Conservation (phyloP, 805 yeast species). For the Zygoascus bituminiphila region DNA sequence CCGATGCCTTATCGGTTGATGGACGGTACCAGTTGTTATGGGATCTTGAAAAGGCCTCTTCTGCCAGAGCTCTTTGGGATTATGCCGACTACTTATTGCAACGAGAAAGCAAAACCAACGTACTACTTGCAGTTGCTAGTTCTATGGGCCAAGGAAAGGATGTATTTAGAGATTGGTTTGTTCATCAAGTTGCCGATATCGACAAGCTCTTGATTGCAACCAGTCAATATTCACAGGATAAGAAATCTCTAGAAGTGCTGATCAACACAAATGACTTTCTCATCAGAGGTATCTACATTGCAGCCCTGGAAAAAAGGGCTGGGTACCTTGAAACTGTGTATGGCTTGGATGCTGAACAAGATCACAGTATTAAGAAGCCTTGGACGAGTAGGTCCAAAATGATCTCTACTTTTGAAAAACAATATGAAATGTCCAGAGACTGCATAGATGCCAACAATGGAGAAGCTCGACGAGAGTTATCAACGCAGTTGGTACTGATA, state of each 20-base stretch:
- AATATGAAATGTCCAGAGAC: constrained; percentile 18
- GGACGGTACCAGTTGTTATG: constrained; percentile 35
- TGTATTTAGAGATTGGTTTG: constrained; percentile 17
- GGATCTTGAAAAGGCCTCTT: constrained; percentile 38
- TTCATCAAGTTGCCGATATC: constrained; percentile 8
- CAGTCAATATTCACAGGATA: neutral
- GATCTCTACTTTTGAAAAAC: constrained; percentile 18
- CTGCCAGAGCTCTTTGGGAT: constrained; percentile 40
- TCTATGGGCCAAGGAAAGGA: constrained; percentile 4
- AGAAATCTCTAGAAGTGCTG: constrained; percentile 6
- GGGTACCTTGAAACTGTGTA: constrained; percentile 13
- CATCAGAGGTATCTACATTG: constrained; percentile 11
- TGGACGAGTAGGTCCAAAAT: constrained; percentile 25
- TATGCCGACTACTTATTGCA: constrained; percentile 12
- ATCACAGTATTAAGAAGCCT: constrained; percentile 14
- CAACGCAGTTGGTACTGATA: constrained; percentile 28
- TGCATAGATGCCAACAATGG: constrained; percentile 8
- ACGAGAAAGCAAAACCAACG: constrained; percentile 2
- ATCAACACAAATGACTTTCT: constrained; percentile 13
- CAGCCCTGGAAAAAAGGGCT: constrained; percentile 13
- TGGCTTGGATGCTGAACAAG: constrained; percentile 9
- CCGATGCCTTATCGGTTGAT: constrained; percentile 26
- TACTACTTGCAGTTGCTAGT: constrained; percentile 12
- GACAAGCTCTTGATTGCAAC: constrained; percentile 6
- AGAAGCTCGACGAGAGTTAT: constrained; percentile 6